Base-by-base conservation (phyloP, 306 rosid species). In the Heteromeles arbutifolia region DNA sequence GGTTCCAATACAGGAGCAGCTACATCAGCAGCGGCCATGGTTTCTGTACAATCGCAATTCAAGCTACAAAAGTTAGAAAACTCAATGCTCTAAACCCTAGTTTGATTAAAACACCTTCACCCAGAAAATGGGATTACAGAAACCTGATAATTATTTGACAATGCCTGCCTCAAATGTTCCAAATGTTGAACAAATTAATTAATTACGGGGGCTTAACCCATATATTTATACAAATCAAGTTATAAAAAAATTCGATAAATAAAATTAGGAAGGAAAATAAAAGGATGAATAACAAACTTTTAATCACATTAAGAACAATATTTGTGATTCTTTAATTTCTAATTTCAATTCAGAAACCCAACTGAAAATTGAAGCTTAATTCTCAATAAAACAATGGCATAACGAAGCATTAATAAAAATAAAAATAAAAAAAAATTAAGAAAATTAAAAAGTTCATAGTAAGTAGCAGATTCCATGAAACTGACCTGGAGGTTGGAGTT, bases 1-100 rank as follows among this genome's bases (percentile, higher is more conserved):
- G 88, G 84, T 52, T 89, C 91, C 70, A 17, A 21, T 29, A 15
- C 43, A 8, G 24, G 22, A 17, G 68, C 8, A 48, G 54, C 54
- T 15, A 39, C 77, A 21, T 39, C 58, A 11, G 65, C 69, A 8
- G 76, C 63, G 4, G 68, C 69, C 77, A 73, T 73, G 77, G 77
- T 48, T 32, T 73, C 57, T 73, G 57, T 26, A 29, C 4, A 59
- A 73, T 26, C 56, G 6, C 58, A 73, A 41, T 41, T 61, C 5
- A 43, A 17, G 1, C 13, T 37, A 25, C 57, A 39, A 21, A 34
- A 21, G n/a, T 0, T 34, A 5, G 39, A 10, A 48, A 48, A 48
- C 54, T 17, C 54, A 15, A 17, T 17, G 54, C 54, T 5, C 8
- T 18, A 48, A 21, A 34, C 8, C 1, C 54, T 5, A 15, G 21